Base-by-base conservation (phyloP, 805 yeast genomes). In the Teunomyces funiuensis region DNA sequence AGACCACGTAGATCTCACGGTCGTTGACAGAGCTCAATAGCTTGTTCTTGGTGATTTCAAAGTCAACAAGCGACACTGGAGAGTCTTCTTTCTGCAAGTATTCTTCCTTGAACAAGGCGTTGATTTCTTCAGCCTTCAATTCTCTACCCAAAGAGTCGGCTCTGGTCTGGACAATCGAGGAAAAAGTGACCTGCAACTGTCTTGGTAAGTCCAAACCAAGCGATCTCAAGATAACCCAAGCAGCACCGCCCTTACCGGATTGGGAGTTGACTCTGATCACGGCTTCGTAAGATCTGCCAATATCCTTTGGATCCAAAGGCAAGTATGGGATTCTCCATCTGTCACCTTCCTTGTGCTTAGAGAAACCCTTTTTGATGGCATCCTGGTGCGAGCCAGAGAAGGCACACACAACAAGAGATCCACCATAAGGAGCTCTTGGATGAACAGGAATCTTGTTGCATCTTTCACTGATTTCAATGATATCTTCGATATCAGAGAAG, bases 171-270 rank as follows among this genome's bases (percentile, higher is more conserved):
- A 84, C 88, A 45, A 76, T 64, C 20, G 71, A 69, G 10, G 88
- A 82, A 64, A 84, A 84, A 44, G 74, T 74, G 42, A 84, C 78
- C 68, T 84, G 91, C 64, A 84, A 66, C 41, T 68, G 69, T 69
- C 88, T 77, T 60, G 91, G 91, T 48, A 84, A 67, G 57, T 84
- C 91, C 51, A 84, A 69, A 47, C 87, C 89, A 52, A 83, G 66
- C 23, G 85, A 70, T 65, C 86, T 74, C 56, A 82, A 75, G 47
- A 84, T 74, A 42, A 84, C 80, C 91, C 91, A 84, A 16, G 90
- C 88, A 34, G 90, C 88, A 63, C 91, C 91, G 58, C 91, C 91
- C 63, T 84, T 84, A 63, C 91, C 91, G n/a, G 88, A 81, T 67
- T 84, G 91, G 16, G 91, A 84, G 68, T 84, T 84, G 55, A 84